Percentiles rank a stretch among this genome's conserved stretches.
Evolutionary conservation across 2,329 filamentous ascomycete species (phyloP).

Genomic region (Sporothrix globosa): DNA sequence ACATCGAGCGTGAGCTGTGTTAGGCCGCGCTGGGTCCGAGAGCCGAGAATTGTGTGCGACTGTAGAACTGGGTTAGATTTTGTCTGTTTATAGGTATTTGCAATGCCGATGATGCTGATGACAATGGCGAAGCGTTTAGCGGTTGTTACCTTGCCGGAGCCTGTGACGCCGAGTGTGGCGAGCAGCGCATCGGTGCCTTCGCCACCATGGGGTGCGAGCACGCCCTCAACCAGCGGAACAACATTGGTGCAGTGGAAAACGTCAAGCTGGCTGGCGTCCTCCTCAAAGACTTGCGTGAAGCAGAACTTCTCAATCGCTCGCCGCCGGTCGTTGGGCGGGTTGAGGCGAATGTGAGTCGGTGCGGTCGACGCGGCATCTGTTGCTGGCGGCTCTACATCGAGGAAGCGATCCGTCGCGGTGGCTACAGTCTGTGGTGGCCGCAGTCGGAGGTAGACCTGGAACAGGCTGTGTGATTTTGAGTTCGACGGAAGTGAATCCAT

Average conservation of each 20-base stretch:
- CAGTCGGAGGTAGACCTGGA: constrained; percentile 88
- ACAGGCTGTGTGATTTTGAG: constrained; percentile 61
- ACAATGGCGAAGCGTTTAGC: too few species aligned
- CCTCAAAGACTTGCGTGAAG: constrained; percentile 92
- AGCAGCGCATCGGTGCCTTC: constrained; percentile 87
- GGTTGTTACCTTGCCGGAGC: constrained; percentile 80
- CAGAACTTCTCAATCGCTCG: constrained; percentile 90
- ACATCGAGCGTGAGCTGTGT: constrained; percentile 91
- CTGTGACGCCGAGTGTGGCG: constrained; percentile 90
- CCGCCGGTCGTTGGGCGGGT: constrained; percentile 82
- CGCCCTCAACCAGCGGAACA: constrained; percentile 75
- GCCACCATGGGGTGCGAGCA: constrained; percentile 70
- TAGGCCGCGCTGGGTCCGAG: constrained; percentile 80
- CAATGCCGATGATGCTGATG: constrained; percentile 31
- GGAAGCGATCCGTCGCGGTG: constrained; percentile 65
- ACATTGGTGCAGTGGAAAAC: constrained; percentile 82
- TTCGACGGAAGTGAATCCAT: constrained; percentile 45
- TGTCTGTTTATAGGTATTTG: too few species aligned
- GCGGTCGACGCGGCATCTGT: constrained; percentile 43
- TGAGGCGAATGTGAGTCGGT: constrained; percentile 73
- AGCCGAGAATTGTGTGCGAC: constrained; percentile 96
- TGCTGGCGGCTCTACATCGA: constrained; percentile 68
- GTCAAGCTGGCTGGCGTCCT: constrained; percentile 80
- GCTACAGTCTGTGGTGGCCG: constrained; percentile 63
- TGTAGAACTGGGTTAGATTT: constrained; percentile 44